Base-by-base conservation (phyloP, 257 asterid species). In the Eustoma russellianum region DNA sequence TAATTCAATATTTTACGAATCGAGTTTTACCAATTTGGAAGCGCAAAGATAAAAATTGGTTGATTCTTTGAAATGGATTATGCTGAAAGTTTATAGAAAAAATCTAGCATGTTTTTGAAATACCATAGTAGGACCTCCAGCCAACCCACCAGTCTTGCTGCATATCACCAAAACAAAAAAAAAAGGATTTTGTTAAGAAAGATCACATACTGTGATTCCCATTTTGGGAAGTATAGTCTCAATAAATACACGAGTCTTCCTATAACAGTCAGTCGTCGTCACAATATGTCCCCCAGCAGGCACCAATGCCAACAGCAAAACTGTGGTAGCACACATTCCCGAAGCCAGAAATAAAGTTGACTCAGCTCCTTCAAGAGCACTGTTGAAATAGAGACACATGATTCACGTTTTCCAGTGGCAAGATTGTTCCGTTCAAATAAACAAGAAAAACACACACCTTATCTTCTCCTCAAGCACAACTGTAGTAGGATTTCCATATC, bases 311-410 rank as follows among this genome's bases (percentile, higher is more conserved):
- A 83, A 46, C 79, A 89, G 59, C 89, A 89, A 17, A 66, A 78
- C 84, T 34, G 94, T 83, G 79, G 92, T 85, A 56, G 83, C 85
- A 64, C 94, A 85, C 95, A 88, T 88, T 68, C 96, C 96, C 72
- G 96, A 88, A 50, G 96, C 90, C 89, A 80, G 28, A 61, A 88
- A 38, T 60, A 88, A 63, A 64, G 96, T 88, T 59, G 94, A 65
- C 50, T 84, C 96, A 67, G 97, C 94, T 53, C 95, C 97, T 77
- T 89, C 97, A 72, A 89, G 85, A 17, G 97, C 97, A 76, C 95
- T 89, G 79, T 72, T 69, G 48, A 43, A 57, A 47, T 64, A 16
- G 65, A 48, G 50, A 56, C 33, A 49, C 46, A 62, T 61, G 38
- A 19, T 11, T 34, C 46, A 18, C 17, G 51, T 7, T 30, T 45